Percentiles rank a stretch among this genome's conserved stretches.
Conservation (phyloP, 176 grass and related monocot genomes). For the Juncus effusus region DNA sequence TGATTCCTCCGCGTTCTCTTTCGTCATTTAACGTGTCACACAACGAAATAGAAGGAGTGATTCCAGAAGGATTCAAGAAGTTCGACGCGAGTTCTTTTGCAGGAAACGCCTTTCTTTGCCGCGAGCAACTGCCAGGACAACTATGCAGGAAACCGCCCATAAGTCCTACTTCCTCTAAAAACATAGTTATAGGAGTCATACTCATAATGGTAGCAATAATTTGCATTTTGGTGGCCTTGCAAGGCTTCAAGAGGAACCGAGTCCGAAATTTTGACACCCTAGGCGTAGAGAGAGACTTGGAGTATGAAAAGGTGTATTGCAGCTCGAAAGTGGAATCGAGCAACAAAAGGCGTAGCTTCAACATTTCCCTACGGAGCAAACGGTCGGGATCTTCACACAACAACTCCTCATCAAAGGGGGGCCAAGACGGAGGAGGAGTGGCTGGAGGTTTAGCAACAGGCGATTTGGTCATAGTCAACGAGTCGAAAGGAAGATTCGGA, state of each 20-base stretch:
- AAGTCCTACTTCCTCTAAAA: neutral
- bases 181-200: constrained; percentile 3
- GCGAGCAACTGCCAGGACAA: constrained; percentile 9
- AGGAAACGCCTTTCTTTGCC: constrained; percentile 59
- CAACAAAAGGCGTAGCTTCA: constrained; percentile 29
- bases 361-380: constrained; percentile 32
- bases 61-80: constrained; percentile 56
- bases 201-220: constrained; percentile 7
- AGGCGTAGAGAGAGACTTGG: constrained; percentile 23
- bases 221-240: constrained; percentile 6
- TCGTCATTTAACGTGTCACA: constrained; percentile 49
- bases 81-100: constrained; percentile 50
- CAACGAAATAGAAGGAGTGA: constrained; percentile 63
- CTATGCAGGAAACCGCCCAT: constrained; percentile 30
- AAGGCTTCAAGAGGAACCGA: constrained; percentile 4
- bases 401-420: constrained; percentile 35
- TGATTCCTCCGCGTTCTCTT: constrained; percentile 36
- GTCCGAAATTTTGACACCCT: constrained; percentile 17
- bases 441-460: constrained; percentile 13
- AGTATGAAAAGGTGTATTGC: constrained; percentile 3
- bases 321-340: constrained; percentile 13
- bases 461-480: constrained; percentile 70
- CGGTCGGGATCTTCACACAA: constrained; percentile 28
- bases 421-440: neutral
- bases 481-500: constrained; percentile 61